A percentile compares a stretch with the other conserved stretches of the same genome.
phyloP scores from a whole-genome alignment of 331 rosid species.

The Malus hybrid region DNA sequence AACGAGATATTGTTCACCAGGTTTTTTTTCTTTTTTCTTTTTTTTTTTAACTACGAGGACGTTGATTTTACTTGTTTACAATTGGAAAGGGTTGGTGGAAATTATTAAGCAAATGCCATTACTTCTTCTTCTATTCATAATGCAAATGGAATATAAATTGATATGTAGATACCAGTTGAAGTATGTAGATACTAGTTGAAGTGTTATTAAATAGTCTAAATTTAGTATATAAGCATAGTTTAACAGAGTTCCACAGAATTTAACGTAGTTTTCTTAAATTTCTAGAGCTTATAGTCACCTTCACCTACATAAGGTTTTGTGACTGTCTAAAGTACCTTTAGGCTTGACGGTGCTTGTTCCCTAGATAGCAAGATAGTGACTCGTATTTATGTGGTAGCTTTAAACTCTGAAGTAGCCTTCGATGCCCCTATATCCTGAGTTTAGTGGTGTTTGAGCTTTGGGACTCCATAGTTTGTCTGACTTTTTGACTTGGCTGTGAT shows the following conservation, averaged over 20 bases:
- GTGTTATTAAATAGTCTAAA: neutral
- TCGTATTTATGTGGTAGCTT: neutral
- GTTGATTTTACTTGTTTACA: neutral
- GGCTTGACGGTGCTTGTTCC: neutral
- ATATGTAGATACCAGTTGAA: neutral
- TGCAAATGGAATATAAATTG: neutral
- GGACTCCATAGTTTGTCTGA: no score
- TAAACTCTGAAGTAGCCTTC: neutral
- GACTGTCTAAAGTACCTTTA: neutral
- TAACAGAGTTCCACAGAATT: neutral
- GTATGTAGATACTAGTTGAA: neutral
- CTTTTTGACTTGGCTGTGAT: no score
- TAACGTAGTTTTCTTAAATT: no score
- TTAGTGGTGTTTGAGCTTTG: neutral
- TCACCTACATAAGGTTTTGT: neutral
- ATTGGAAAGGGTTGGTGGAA: neutral
- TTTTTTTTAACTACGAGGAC: neutral
- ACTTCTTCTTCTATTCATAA: neutral
- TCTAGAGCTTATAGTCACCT: neutral
- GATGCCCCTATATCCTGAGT: neutral
- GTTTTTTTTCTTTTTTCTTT: slow-evolving; percentile 21
- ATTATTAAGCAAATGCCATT: neutral
- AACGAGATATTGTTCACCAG: slow-evolving; percentile 58
- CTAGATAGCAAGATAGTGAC: neutral
- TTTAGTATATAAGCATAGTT: neutral